Evolutionary conservation across 768 basidiomycete genomes (phyloP).

Genomic region (Lactifluus pinguis): DNA sequence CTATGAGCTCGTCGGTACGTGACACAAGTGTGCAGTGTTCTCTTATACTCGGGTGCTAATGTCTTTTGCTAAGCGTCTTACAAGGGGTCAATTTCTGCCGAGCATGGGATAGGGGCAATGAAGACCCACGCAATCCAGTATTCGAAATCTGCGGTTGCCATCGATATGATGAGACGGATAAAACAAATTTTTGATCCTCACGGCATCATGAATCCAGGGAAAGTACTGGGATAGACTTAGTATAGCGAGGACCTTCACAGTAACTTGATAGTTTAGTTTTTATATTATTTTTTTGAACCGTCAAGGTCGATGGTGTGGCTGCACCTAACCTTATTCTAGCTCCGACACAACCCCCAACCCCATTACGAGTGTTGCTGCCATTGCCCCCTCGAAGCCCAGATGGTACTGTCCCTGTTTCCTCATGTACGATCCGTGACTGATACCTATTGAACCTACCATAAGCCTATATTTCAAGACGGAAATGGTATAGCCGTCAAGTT

Average conservation of each 20-base stretch:
- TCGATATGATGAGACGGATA: conserved; percentile 84
- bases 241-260: not conserved
- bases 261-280: not conserved
- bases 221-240: conserved; percentile 42
- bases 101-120: conserved; percentile 95
- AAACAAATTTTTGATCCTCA: conserved; percentile 84
- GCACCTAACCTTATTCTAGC: conserved; percentile 23
- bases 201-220: conserved; percentile 90
- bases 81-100: conserved; percentile 90
- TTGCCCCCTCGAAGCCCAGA: not conserved
- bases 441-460: not conserved
- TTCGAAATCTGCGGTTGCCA: conserved; percentile 71
- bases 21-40: not conserved
- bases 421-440: not conserved
- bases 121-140: conserved; percentile 86
- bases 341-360: conserved; percentile 22
- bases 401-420: conserved; percentile 11
- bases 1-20: conserved; percentile 81
- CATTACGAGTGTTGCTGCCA: conserved; percentile 18
- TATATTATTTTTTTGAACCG: not conserved
- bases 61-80: conserved; percentile 45
- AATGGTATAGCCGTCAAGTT: conserved; percentile 69
- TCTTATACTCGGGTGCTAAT: conserved; percentile 1
- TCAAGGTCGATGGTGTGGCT: not conserved
- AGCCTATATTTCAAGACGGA: conserved; percentile 68